phyloP scores from a whole-genome alignment of 345 rosid species.

The Eucalyptus grandis region DNA sequence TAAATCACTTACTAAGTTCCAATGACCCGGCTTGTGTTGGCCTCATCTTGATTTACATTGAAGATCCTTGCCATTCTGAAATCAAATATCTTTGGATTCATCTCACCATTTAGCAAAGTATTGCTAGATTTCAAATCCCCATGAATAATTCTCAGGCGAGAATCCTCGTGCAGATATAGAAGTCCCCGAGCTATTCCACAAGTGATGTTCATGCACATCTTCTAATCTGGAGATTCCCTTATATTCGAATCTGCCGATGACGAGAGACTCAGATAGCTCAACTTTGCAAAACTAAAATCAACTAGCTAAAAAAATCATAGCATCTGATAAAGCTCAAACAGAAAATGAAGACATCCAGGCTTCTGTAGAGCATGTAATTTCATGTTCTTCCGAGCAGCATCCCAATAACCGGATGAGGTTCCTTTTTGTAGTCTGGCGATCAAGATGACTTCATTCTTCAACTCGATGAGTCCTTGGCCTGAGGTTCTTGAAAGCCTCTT shows the following conservation, averaged over 20 bases:
- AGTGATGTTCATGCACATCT: conserved; percentile 4
- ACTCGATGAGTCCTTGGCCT: background rate
- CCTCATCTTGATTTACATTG: conserved; percentile 11
- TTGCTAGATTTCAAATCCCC: conserved; percentile 12
- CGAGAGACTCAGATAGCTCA: background rate
- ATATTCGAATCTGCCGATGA: background rate
- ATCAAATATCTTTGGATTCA: conserved; percentile 15
- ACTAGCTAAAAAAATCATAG: no score
- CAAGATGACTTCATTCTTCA: background rate
- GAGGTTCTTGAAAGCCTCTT: conserved; percentile 6
- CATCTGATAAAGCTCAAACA: no score
- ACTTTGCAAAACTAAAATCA: background rate
- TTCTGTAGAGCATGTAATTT: no score
- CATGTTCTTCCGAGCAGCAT: background rate
- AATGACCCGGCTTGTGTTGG: conserved; percentile 9
- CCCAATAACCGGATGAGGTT: background rate
- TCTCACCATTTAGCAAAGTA: conserved; percentile 5
- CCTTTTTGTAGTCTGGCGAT: background rate
- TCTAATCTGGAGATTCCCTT: background rate
- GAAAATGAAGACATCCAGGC: no score
- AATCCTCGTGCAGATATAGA: conserved; percentile 26
- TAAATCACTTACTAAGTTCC: background rate
- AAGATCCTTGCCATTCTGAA: conserved; percentile 21
- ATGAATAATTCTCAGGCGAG: conserved; percentile 17
- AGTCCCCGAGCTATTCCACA: conserved; percentile 19